Evolutionary conservation across 768 basidiomycete genomes (phyloP).

Genomic region (Imleria badia): DNA sequence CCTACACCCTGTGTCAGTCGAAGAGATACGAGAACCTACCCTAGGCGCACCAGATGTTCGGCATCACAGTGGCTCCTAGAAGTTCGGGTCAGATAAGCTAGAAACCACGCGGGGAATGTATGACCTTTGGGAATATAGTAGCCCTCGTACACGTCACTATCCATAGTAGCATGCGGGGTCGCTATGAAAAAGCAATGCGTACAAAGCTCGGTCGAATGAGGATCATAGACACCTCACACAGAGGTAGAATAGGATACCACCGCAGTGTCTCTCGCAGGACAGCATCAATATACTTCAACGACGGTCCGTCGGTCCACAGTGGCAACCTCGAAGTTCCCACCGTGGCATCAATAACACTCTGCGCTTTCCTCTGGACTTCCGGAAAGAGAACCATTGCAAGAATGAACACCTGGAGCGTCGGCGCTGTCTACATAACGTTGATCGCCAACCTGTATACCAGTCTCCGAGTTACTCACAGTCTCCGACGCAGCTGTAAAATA

Average conservation of each 20-base stretch:
- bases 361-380: conserved; percentile 28
- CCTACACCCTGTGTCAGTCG: conserved; percentile 15
- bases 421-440: conserved; percentile 20
- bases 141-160: conserved; percentile 27
- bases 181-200: background rate
- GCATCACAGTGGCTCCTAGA: conserved; percentile 23
- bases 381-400: conserved; percentile 37
- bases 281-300: conserved; percentile 28
- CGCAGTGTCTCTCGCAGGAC: conserved; percentile 31
- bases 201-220: background rate
- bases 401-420: conserved; percentile 31
- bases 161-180: conserved; percentile 18
- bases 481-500: conserved; percentile 15
- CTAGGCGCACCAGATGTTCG: conserved; percentile 30
- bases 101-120: background rate
- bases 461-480: conserved; percentile 9
- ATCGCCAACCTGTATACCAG: background rate
- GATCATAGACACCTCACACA: conserved; percentile 15
- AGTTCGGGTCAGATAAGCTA: background rate
- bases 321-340: conserved; percentile 29
- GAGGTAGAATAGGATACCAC: conserved; percentile 23
- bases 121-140: conserved; percentile 29
- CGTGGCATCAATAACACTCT: conserved; percentile 29
- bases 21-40: background rate
- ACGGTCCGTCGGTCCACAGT: conserved; percentile 22